A percentile compares a stretch with the other conserved stretches of the same genome.
These are phyloP conservation scores for Pelagophyceae sp. DNA, from an alignment of 352 stramenopile genomes.

Conservation along the genomic window DNA sequence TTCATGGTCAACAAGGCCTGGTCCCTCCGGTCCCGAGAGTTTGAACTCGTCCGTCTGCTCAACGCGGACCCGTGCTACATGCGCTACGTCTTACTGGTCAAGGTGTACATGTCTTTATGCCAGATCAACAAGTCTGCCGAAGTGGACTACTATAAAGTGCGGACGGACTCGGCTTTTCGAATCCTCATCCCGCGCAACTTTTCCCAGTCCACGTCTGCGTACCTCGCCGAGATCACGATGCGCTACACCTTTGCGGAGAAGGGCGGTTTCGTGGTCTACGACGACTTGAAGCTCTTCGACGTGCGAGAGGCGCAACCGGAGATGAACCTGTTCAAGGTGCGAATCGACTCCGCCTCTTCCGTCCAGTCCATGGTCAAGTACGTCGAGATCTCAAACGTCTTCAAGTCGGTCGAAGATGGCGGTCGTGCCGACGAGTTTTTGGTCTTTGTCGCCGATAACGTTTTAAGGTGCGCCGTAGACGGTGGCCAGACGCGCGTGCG, in stretches of 20 bases:
- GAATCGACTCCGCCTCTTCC: constrained; percentile 33
- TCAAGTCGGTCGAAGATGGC: constrained; percentile 31
- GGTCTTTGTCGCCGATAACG: constrained; percentile 44
- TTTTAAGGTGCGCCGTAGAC: constrained; percentile 38
- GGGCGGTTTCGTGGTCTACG: constrained; percentile 42
- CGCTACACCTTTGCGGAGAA: constrained; percentile 41
- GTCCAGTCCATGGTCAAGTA: constrained; percentile 46
- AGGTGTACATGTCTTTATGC: constrained; percentile 48
- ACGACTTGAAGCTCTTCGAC: constrained; percentile 43
- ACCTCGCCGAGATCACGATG: constrained; percentile 39
- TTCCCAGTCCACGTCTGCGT: constrained; percentile 42
- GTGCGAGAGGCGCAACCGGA: constrained; percentile 41
- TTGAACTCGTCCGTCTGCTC: constrained; percentile 44
- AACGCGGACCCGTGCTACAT: constrained; percentile 43
- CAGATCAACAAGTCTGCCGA: constrained; percentile 47
- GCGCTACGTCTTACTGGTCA: constrained; percentile 44
- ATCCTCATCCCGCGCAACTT: constrained; percentile 45
- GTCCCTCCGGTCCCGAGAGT: constrained; percentile 34
- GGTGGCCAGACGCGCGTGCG: constrained; percentile 36
- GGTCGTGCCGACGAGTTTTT: constrained; percentile 45
- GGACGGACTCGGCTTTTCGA: constrained; percentile 39
- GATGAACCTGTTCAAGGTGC: constrained; percentile 42
- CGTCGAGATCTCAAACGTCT: constrained; percentile 45
- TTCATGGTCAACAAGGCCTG: constrained; percentile 47
- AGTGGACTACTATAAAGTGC: constrained; percentile 47